Conservation (phyloP, 2,329 filamentous ascomycete species). For the Stachybotrys chartarum region DNA sequence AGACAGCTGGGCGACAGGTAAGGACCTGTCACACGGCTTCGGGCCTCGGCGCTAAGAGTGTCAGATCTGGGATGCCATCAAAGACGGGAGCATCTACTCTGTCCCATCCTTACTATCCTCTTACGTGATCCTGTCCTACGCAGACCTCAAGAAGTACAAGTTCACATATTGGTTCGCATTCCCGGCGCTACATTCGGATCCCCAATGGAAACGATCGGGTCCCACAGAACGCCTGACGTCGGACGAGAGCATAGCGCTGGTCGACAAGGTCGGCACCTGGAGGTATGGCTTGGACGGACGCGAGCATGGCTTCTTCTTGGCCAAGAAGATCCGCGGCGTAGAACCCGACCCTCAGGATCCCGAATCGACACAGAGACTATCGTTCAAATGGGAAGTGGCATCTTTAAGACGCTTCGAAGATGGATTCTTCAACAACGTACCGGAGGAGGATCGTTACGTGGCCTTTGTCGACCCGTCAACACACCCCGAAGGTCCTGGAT, state of each 20-base stretch:
- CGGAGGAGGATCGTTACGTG: conserved; percentile 70
- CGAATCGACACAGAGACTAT: conserved; percentile 40
- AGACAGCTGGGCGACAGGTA: conserved; percentile 73
- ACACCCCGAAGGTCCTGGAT: conserved; percentile 79
- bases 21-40: conserved; percentile 12
- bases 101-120: conserved; percentile 86
- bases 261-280: conserved; percentile 83
- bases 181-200: conserved; percentile 84
- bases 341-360: conserved; percentile 35
- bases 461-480: conserved; percentile 91
- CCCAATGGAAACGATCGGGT: conserved; percentile 64
- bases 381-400: conserved; percentile 71
- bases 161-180: conserved; percentile 99
- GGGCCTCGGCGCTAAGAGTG: conserved; percentile 7
- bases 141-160: conserved; percentile 93
- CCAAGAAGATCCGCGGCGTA: conserved; percentile 57
- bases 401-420: conserved; percentile 72
- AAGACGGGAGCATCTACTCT: conserved; percentile 92
- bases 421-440: conserved; percentile 74
- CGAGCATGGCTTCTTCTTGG: conserved; percentile 95
- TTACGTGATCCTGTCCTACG: conserved; percentile 84
- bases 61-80: conserved; percentile 97
- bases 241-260: conserved; percentile 69
- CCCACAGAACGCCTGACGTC: conserved; percentile 49
- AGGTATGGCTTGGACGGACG: conserved; percentile 71